phyloP scores from a whole-genome alignment of 257 asterid genomes.

The Capsicum chinense region DNA sequence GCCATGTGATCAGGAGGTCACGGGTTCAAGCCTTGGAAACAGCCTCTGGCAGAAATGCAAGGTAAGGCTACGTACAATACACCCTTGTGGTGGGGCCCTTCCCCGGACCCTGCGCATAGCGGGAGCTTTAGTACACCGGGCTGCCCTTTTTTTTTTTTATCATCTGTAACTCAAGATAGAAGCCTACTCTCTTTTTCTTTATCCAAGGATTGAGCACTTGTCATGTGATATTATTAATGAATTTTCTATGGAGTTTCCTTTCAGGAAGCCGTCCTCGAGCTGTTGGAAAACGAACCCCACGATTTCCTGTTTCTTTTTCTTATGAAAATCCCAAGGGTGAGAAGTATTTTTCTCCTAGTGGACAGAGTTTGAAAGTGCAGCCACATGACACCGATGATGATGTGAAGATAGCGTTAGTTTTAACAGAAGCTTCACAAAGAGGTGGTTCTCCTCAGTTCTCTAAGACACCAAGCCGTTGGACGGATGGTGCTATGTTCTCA shows the following conservation, averaged over 20 bases:
- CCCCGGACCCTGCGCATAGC: no score
- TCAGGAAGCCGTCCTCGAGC: constrained; percentile 84
- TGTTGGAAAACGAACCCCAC: constrained; percentile 93
- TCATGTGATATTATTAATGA: constrained; percentile 38
- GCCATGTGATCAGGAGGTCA: no score
- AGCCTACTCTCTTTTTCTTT: constrained; percentile 19
- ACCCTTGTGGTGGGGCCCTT: no score
- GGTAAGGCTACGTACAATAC: no score
- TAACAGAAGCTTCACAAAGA: constrained; percentile 89
- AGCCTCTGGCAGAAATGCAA: no score
- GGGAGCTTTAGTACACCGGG: no score
- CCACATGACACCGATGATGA: constrained; percentile 72
- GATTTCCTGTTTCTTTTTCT: constrained; percentile 74
- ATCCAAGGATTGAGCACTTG: constrained; percentile 32
- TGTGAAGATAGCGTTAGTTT: constrained; percentile 78
- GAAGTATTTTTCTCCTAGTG: constrained; percentile 57
- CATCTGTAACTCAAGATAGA: constrained; percentile 8
- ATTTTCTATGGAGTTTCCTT: constrained; percentile 39
- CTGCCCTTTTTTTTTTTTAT: not conserved
- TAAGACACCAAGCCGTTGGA: constrained; percentile 73
- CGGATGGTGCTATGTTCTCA: constrained; percentile 72
- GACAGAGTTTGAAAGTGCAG: constrained; percentile 60
- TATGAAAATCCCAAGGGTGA: constrained; percentile 55
- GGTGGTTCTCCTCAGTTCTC: constrained; percentile 92
- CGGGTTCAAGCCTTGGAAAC: no score